Evolutionary conservation across 257 asterid species (phyloP), one percentile per base, ranked within the genome.

Genomic region (Nicotiana undulata): DNA sequence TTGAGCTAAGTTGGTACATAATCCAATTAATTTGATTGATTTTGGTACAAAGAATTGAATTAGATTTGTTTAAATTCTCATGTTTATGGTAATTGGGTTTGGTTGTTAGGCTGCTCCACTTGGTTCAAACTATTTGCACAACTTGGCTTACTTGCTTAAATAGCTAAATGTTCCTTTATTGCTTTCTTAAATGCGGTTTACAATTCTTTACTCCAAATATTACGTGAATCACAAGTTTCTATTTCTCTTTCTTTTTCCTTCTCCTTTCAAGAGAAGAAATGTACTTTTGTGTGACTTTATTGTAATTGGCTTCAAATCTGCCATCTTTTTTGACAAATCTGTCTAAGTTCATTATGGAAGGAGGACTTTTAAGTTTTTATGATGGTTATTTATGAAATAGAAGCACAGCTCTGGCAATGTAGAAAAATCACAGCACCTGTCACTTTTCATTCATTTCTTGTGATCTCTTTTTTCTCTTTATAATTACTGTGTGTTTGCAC

Each of bases 391-490:
- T 46, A 40, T 68, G 70, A 76, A 55, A 64, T 52, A 37, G 46
- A 74, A 24, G 29, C 75, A 72, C 80, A 59, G 60, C 80, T 31
- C 31, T 56, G 66, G 76, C 61, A 44, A 72, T 76, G 67, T 63
- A 60, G 75, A 67, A 52, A 55, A 78, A 40, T 60, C 29, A 63
- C 46, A 46, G 83, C 82, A 82, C 79, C 81, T 75, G 86, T 84
- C 91, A 81, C 75, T 82, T 83, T 86, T 88, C 93, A 88, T 83
- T 85, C 83, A 88, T 84, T 88, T 87, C 98, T 79, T 82, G 98
- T 89, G 98, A 92, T 83, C 89, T 88, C 91, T 84, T 85, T 85
- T 70, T 61, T 78, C 65, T 59, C 81, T 76, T 81, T 65, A 20
- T 80, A 34, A 15, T 64, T 34, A 24, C 79, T 9, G 56, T 20